A percentile compares a stretch with the other conserved stretches of the same genome.
Evolutionary conservation across 208 protist species (phyloP).

Genomic region (Wallacemonas sp.): DNA sequence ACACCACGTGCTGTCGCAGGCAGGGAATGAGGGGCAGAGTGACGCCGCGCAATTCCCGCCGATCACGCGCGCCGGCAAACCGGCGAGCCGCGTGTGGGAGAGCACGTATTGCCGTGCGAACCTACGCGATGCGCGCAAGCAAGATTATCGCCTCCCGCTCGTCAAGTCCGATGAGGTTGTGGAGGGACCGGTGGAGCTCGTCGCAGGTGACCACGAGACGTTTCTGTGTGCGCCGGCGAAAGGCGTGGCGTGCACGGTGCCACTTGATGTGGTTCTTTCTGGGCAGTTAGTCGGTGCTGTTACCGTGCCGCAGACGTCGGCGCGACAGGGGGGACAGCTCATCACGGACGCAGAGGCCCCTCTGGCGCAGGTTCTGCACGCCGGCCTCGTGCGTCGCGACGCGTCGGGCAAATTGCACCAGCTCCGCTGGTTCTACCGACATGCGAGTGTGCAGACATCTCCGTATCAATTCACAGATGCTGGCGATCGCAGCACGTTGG

Average conservation of each 20-base stretch:
- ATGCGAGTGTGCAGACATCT: slow-evolving; percentile 50
- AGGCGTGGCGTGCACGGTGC: neutral
- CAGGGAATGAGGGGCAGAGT: too few species aligned
- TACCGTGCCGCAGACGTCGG: neutral
- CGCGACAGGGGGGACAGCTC: neutral
- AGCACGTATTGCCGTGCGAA: slow-evolving; percentile 31
- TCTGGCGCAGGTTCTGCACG: slow-evolving; percentile 25
- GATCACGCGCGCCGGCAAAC: slow-evolving; percentile 14
- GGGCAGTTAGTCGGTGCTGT: neutral
- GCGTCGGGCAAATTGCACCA: slow-evolving; percentile 26
- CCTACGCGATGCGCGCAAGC: neutral
- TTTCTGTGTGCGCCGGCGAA: neutral
- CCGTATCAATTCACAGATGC: slow-evolving; percentile 65
- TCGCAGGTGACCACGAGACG: neutral
- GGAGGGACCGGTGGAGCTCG: slow-evolving; percentile 4
- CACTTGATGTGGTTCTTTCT: neutral
- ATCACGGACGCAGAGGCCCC: too few species aligned
- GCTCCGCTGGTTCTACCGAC: slow-evolving; percentile 52
- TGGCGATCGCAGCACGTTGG: slow-evolving; percentile 35
- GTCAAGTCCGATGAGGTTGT: neutral
- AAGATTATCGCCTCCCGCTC: slow-evolving; percentile 8
- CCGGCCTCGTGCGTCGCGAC: slow-evolving; percentile 30
- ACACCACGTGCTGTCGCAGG: too few species aligned
- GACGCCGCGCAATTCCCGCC: too few species aligned
- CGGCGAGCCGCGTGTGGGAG: slow-evolving; percentile 31